These are phyloP conservation scores for Hyphopichia pseudoburtonii DNA, from an alignment of 1,139 yeast genomes.

Conservation along the genomic window DNA sequence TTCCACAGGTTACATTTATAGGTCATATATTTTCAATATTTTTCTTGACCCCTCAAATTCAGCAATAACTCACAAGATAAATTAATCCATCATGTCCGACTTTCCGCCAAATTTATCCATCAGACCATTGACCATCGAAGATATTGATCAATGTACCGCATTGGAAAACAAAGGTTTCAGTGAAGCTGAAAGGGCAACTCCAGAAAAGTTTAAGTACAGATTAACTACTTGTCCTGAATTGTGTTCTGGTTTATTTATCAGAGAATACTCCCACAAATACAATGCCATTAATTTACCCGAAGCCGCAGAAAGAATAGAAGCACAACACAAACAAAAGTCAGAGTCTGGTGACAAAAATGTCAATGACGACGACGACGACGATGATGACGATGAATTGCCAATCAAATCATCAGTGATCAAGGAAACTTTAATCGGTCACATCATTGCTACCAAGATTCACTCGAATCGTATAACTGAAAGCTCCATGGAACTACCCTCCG, in stretches of 20 bases:
- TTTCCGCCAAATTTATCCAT: conserved; percentile 68
- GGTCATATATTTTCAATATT: no score
- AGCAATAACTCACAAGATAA: no score
- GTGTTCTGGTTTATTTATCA: conserved; percentile 79
- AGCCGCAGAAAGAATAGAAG: conserved; percentile 36
- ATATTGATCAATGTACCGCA: conserved; percentile 56
- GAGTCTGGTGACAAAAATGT: conserved; percentile 17
- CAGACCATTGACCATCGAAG: conserved; percentile 76
- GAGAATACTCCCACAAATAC: conserved; percentile 56
- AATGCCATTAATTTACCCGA: conserved; percentile 47
- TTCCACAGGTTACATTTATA: no score
- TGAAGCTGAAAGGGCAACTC: conserved; percentile 62
- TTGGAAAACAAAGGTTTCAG: conserved; percentile 74
- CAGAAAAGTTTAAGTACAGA: conserved; percentile 66
- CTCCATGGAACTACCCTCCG: conserved; percentile 63
- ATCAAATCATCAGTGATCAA: conserved; percentile 49
- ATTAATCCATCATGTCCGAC: no score
- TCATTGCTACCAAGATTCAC: conserved; percentile 75
- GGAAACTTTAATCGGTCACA: conserved; percentile 80
- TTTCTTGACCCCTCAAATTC: no score
- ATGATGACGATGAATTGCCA: conserved; percentile 43
- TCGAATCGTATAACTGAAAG: conserved; percentile 55
- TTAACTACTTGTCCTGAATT: conserved; percentile 84
- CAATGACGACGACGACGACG: conserved; percentile 25
- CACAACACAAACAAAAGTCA: conserved; percentile 17